These are phyloP conservation scores for Aegilops sharonensis DNA, from an alignment of 176 grass and related monocot species.

Conservation along the genomic window DNA sequence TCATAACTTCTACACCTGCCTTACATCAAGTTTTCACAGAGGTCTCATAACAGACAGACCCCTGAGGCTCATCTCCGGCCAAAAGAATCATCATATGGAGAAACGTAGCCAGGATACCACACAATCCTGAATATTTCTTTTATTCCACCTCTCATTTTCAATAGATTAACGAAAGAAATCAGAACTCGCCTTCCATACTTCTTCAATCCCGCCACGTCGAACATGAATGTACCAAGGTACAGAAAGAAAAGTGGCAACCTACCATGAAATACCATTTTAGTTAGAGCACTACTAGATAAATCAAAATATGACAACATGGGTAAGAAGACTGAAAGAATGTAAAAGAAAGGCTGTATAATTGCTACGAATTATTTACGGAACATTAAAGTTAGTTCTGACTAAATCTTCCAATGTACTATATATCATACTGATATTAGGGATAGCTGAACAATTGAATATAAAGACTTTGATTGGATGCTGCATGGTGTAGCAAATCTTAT, in stretches of 20 bases:
- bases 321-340: neutral
- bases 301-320: neutral
- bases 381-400: neutral
- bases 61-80: neutral
- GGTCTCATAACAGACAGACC: neutral
- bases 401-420: neutral
- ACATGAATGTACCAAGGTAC: neutral
- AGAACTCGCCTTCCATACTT: neutral
- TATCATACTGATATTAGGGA: neutral
- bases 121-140: conserved; percentile 2
- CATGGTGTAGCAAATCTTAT: too few relatives aligned
- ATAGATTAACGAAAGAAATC: neutral
- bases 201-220: neutral
- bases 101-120: neutral
- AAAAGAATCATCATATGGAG: neutral
- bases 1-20: neutral
- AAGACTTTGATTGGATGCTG: neutral
- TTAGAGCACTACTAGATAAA: neutral
- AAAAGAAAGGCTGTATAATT: neutral
- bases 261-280: conserved; percentile 9
- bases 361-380: neutral
- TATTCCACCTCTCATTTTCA: conserved; percentile 6
- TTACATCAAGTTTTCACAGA: neutral
- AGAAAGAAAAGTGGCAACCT: neutral
- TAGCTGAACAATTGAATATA: neutral